Percentiles rank a stretch among this genome's conserved stretches.
Evolutionary conservation across 176 grass and related monocot genomes (phyloP).

Genomic region (Carex cristatella): DNA sequence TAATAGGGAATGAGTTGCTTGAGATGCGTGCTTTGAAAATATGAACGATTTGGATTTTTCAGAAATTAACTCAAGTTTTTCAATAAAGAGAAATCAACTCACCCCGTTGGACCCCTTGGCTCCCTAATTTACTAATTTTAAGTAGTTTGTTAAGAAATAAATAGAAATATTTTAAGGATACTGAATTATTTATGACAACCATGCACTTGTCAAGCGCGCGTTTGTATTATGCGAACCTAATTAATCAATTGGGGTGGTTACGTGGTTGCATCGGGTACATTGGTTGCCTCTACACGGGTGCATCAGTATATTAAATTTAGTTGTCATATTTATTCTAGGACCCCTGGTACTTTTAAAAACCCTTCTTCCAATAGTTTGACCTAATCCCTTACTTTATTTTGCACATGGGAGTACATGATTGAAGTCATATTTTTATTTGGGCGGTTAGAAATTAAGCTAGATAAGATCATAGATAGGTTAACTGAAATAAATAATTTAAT

Average conservation of each 20-base stretch:
- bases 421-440: neutral
- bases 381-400: neutral
- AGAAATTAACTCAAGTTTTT: too few relatives aligned
- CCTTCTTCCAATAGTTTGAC: neutral
- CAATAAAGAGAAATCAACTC: too few relatives aligned
- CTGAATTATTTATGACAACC: neutral
- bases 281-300: neutral
- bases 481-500: neutral
- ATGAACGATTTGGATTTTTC: too few relatives aligned
- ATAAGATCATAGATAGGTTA: slow-evolving; percentile 2
- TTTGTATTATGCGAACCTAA: neutral
- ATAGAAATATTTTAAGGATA: neutral
- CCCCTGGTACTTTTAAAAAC: neutral
- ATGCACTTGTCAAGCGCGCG: neutral
- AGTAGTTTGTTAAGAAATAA: neutral
- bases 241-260: neutral
- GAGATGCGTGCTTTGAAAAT: too few relatives aligned
- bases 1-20: too few relatives aligned
- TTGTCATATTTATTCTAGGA: neutral
- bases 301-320: neutral
- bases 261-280: neutral
- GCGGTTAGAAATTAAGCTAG: neutral
- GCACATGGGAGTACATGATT: slow-evolving; percentile 10
- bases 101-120: too few relatives aligned
- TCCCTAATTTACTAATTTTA: neutral